Evolutionary conservation across 768 basidiomycete species (phyloP), one percentile per base, ranked within the genome.

Genomic region (Tricholoma bakamatsutake): DNA sequence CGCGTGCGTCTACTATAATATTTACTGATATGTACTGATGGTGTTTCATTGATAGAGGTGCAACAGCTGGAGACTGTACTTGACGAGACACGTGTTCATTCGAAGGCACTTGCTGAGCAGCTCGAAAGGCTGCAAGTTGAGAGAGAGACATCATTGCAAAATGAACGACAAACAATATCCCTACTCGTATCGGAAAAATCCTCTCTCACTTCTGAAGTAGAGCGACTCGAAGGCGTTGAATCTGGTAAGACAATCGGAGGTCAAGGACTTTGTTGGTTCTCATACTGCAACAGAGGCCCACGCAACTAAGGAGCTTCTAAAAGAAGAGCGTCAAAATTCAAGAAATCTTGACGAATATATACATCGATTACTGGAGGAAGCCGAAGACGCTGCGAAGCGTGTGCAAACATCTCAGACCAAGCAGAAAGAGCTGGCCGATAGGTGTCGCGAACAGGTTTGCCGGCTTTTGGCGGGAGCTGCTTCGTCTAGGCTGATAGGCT

Each of bases 131-230:
- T 70, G 30, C 63, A 67, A 50, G 56, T 59, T 9, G 71, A 76
- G 53, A 71, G 68, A 45, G 74, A 74, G 51, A 58, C 60, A 1
- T 57, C 64, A 27, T 65, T 73, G 39, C 76, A 80, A 60, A 85
- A 79, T 61, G 85, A 87, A 61, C 83, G 82, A 57, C 84, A 84
- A 62, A 88, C 87, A 0, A 89, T 94, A 55, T 76, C 85, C 46
- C 67, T 88, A n/a, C 75, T 94, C 12, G 88, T 92, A 17, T 78
- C 83, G 2, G 88, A 90, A 63, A 89, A 88, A 67, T 78, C 81
- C 6, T 74, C 79, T 17, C 73, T 90, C 34, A 71, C 74, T 13
- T 66, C 78, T n/a, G 80, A 84, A 40, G 66, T 88, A 40, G 77
- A 85, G 59, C 78, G 79, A 50, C 64, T 87, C 46, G 80, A 82